Evolutionary conservation across 441 rosid species (phyloP).

Genomic region (Jatropha podagrica): DNA sequence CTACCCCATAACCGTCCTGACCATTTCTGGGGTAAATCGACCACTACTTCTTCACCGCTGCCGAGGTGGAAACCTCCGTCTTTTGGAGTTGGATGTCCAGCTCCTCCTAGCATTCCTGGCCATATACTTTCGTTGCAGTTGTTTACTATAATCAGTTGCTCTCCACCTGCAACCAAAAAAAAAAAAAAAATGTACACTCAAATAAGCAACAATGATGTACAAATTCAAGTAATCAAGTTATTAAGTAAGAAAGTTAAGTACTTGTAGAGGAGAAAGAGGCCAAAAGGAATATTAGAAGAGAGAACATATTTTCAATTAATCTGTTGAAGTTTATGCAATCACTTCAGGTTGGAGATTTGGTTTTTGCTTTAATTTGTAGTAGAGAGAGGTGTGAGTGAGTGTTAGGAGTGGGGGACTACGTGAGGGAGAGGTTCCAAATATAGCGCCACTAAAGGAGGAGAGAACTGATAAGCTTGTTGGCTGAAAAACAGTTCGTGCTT

Average conservation of each 20-base stretch:
- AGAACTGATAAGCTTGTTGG: conserved; percentile 20
- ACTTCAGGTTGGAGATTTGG: not conserved
- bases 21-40: conserved; percentile 78
- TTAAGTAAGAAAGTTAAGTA: conserved; percentile 16
- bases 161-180: conserved; percentile 52
- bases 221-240: too few species aligned
- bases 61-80: conserved; percentile 77
- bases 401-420: not conserved
- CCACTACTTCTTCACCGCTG: conserved; percentile 63
- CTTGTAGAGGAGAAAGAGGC: conserved; percentile 35
- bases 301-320: conserved; percentile 2
- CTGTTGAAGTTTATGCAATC: not conserved
- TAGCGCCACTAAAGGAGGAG: conserved; percentile 9
- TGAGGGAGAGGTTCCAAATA: conserved; percentile 9
- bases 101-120: conserved; percentile 88
- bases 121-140: conserved; percentile 84
- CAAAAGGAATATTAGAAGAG: conserved; percentile 37
- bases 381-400: not conserved
- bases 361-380: conserved; percentile 8
- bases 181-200: not conserved
- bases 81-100: conserved; percentile 59
- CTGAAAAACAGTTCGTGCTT: conserved; percentile 14
- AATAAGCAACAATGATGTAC: too few species aligned
- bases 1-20: conserved; percentile 90
- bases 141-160: conserved; percentile 75